Base-by-base conservation (phyloP, 257 asterid species). In the Salvia splendens region DNA sequence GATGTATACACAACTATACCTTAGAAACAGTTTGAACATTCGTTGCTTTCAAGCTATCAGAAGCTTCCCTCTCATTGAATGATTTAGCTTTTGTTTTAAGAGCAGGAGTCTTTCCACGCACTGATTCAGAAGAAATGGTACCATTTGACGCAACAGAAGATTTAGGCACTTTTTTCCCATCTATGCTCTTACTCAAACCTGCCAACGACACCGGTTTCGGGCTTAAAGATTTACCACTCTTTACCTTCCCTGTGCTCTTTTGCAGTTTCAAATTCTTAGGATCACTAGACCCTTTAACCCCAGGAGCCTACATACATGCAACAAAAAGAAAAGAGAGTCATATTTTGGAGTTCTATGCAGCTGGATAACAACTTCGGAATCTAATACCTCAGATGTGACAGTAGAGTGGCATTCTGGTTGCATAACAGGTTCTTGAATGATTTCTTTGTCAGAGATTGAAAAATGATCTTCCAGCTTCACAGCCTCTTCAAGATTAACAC, bases 81-180 rank as follows among this genome's bases (percentile, higher is more conserved):
- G 87, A 72, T 62, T 75, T 77, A 65, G 68, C 68, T 62, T 77
- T 79, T 9, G 71, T 67, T 71, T 45, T 68, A 12, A 51, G 70
- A 64, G 77, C 72, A 61, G 49, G 14, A 41, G 51, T 10, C 65
- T 46, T 77, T 60, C 64, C 73, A 15, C 70, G 62, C 50, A 64
- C 76, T 53, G 80, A 68, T 15, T 77, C 79, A 32, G 73, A 69
- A 66, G 73, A 72, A 52, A 43, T 7, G 24, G 65, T 69, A 69
- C 85, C 85, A 64, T 81, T 84, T 72, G 86, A 81, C 69, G 79
- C 65, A 55, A 28, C 65, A n/a, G 83, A 74, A 64, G 80, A 12
- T 75, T 68, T 75, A 14, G 56, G 49, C 16, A 45, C 58, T 53
- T 50, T 82, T 72, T 73, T 79, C 35, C 75, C 78, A 56, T 79